Evolutionary conservation across 2,329 filamentous ascomycete species (phyloP), one percentile per base, ranked within the genome.

Genomic region (Incumbomyces lentus): DNA sequence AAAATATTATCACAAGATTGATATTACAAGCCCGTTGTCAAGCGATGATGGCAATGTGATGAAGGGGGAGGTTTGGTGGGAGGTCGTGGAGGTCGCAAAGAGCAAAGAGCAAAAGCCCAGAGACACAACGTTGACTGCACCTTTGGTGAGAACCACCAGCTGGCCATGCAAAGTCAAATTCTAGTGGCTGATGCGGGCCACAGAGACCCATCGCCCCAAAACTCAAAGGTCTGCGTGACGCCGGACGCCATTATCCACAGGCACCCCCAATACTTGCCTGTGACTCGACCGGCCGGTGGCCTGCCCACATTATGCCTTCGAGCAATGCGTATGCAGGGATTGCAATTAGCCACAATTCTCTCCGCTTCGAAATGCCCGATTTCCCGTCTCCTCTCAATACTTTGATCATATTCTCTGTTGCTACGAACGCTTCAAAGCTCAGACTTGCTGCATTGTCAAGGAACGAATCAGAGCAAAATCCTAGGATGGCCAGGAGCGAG

Each of bases 21-120:
- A 22, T 45, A 33, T 37, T 45, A 45, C 42, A 45, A 17, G 30
- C 16, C 26, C 33, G 17, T 45, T 16, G 42, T 29, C 19, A 30
- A 45, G 22, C 3, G n/a, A 22, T 14, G 34, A 38, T 7, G n/a
- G 33, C 16, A 18, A 31, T 16, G 19, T n/a, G 30, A 16, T 16
- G 22, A 40, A 38, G 42, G 8, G n/a, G 22, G 22, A 26, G 22
- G 22, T 26, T 26, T 8, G 22, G 33, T 45, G 42, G 33, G 42
- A 45, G 33, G 42, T 18, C 38, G 42, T 33, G 33, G 42, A 45
- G 33, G 42, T 18, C 38, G 42, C 42, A 31, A 12, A 33, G 18
- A 36, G 18, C 11, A 18, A 32, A 26, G 22, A 26, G 22, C 22
- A 26, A 26, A 26, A 26, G 22, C 22, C 22, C 5, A 26, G 22